These are phyloP conservation scores for Tetrastigma voinierianum DNA, from an alignment of 164 flowering plant genomes.

Conservation along the genomic window DNA sequence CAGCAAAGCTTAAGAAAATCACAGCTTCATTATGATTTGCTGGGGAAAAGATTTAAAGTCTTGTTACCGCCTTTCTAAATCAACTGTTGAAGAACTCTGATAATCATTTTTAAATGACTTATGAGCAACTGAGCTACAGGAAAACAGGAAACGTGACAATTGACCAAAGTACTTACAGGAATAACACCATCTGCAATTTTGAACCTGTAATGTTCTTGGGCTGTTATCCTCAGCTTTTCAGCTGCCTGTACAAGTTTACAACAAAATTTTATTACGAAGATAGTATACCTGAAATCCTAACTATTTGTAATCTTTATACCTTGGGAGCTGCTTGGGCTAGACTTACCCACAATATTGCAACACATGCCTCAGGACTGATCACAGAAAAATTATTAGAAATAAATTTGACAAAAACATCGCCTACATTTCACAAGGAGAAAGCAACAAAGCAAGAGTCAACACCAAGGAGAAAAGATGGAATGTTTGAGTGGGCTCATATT, in stretches of 20 bases:
- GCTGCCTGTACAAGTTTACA: conserved; percentile 28
- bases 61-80: too few relatives aligned
- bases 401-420: background rate
- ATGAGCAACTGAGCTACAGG: background rate
- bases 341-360: conserved; percentile 37
- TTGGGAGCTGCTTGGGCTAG: conserved; percentile 33
- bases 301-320: conserved; percentile 17
- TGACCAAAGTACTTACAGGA: conserved; percentile 18
- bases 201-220: conserved; percentile 23
- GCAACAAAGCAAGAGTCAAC: background rate
- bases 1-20: too few relatives aligned
- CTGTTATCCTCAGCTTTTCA: conserved; percentile 32
- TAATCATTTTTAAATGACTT: too few relatives aligned
- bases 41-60: too few relatives aligned
- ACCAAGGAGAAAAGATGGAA: background rate
- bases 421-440: background rate
- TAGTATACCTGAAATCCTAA: background rate
- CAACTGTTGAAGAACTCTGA: too few relatives aligned
- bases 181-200: conserved; percentile 37
- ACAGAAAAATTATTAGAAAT: background rate
- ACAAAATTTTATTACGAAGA: background rate
- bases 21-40: too few relatives aligned
- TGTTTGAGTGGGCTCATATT: background rate
- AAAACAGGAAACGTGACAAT: background rate
- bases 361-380: conserved; percentile 40